phyloP scores from a whole-genome alignment of 2,329 filamentous ascomycete species.

The Aspergillus latus region DNA sequence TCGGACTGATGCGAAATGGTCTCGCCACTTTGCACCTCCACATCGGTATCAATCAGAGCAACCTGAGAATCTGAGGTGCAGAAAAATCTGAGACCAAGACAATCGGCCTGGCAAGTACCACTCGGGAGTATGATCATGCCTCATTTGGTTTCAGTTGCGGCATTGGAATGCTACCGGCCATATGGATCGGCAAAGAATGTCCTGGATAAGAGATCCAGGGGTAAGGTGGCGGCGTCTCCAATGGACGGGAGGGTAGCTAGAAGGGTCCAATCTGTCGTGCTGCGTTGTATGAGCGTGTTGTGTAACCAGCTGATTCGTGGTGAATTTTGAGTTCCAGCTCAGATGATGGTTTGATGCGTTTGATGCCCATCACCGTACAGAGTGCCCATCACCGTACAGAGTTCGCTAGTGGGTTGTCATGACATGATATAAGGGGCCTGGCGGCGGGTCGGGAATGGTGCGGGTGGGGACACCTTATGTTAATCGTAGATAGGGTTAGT shows the following conservation, averaged over 20 bases:
- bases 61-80: background rate
- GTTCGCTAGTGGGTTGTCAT: background rate
- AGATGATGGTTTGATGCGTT: background rate
- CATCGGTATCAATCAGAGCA: background rate
- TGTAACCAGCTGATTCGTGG: conserved; percentile 11
- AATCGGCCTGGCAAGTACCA: background rate
- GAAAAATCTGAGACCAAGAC: background rate
- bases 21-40: background rate
- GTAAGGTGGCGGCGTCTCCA: background rate
- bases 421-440: background rate
- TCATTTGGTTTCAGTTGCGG: conserved; percentile 1
- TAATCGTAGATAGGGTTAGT: conserved; percentile 9
- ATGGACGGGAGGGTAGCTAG: conserved; percentile 1
- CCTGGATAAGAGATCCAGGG: conserved; percentile 3
- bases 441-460: background rate
- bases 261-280: conserved; percentile 12
- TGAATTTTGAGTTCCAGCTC: background rate
- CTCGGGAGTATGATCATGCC: background rate
- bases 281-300: conserved; percentile 13
- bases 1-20: background rate
- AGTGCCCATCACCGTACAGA: background rate
- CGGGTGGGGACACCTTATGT: conserved; percentile 2
- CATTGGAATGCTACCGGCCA: background rate
- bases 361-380: background rate
- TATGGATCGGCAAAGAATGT: conserved; percentile 2